Conservation (phyloP, 441 rosid species). For the Kokia cookei region DNA sequence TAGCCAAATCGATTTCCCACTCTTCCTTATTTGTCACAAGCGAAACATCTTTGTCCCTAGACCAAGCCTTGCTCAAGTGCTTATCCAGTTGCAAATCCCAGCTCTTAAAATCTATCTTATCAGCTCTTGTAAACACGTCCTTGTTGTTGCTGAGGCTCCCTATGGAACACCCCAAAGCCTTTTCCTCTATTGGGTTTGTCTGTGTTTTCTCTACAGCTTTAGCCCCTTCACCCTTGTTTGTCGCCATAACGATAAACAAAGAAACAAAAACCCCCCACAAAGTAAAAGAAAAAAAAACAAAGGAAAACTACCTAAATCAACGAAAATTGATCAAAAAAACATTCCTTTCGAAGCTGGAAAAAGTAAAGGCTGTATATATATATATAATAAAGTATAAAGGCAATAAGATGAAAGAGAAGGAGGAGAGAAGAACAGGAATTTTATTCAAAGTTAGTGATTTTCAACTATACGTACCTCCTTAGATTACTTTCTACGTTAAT, state of each 20-base stretch:
- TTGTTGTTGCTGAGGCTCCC: conserved; percentile 32
- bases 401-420: neutral
- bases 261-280: neutral
- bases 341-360: neutral
- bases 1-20: conserved; percentile 72
- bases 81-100: conserved; percentile 64
- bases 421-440: neutral
- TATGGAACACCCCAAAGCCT: conserved; percentile 22
- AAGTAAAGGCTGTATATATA: neutral
- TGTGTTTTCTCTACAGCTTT: conserved; percentile 15
- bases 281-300: neutral
- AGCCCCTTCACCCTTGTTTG: conserved; percentile 17
- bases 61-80: conserved; percentile 40
- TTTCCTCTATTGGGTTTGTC: conserved; percentile 11
- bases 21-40: conserved; percentile 29
- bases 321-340: neutral
- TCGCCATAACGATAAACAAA: conserved; percentile 18
- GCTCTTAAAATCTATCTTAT: conserved; percentile 49
- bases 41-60: conserved; percentile 19
- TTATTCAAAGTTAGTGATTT: no score
- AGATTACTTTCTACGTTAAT: no score
- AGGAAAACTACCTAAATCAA: neutral
- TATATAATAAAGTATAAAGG: neutral
- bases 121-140: conserved; percentile 36
- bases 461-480: no score